Base-by-base conservation (phyloP, 306 rosid genomes). In the Hippophae gyantsensis region DNA sequence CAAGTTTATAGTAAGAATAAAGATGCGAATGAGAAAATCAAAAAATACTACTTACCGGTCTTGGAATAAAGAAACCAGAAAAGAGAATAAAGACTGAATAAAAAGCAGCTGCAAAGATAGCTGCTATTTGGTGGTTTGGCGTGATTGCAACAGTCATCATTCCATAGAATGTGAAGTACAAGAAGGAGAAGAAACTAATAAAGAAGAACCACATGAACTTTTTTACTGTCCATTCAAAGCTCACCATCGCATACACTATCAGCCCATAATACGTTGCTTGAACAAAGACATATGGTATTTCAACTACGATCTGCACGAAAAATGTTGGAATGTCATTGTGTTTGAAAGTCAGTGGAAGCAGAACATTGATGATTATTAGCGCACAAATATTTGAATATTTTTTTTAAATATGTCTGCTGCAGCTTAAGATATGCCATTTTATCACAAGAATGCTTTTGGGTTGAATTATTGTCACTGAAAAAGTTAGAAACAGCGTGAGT, bases 201-300 rank as follows among this genome's bases (percentile, higher is more conserved):
- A 69, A 67, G 74, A 80, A 76, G 65, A 74, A 68, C 69, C 77
- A 73, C 43, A 72, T 53, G 62, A 73, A 73, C 55, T 66, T 66
- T 27, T 54, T 51, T 43, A 45, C 55, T 26, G 71, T 65, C 77
- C 77, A 72, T 56, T 72, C 54, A 42, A 72, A 72, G 68, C 77
- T 54, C 52, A 66, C 64, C 77, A 72, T 66, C 3, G 72, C 61
- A 43, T 60, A 72, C 25, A 66, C 77, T 60, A 52, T 11, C 8
- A 72, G 55, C 7, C 68, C 45, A 42, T 72, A 72, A 27, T 54
- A 72, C 12, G 77, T 61, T 6, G 72, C 50, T 18, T 72, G 72
- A 27, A 66, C 68, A 51, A 73, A 57, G 9, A 73, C 42, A 32
- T 55, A 66, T 43, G 77, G 72, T 67, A 73, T 61, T 32, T 73